Evolutionary conservation across 306 rosid species (phyloP).

Genomic region (Herpetospermum pedunculosum): DNA sequence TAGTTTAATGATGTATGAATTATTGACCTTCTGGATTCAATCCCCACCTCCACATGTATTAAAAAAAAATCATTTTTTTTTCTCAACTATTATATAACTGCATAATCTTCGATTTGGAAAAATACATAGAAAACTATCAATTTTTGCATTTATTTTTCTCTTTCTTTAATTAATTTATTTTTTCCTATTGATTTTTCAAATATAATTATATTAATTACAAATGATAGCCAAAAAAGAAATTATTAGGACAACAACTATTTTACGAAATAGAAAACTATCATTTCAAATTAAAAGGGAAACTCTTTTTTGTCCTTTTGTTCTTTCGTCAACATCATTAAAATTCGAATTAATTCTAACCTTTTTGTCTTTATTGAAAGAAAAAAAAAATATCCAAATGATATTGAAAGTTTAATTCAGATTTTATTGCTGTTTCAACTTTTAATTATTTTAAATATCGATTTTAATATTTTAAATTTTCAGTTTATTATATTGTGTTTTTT

Average conservation of each 20-base stretch:
- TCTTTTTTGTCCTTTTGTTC: background rate
- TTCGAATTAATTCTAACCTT: background rate
- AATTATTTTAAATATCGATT: background rate
- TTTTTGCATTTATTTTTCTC: background rate
- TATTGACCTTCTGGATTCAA: no score
- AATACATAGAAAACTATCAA: background rate
- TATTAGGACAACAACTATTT: background rate
- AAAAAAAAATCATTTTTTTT: no score
- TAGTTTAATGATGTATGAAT: no score
- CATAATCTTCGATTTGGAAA: background rate
- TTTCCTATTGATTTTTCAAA: no score
- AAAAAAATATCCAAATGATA: background rate
- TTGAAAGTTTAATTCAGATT: background rate
- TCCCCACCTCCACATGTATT: no score
- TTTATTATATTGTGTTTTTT: background rate
- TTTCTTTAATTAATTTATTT: background rate
- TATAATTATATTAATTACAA: no score
- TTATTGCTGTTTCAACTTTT: background rate
- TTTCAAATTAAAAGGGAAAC: background rate
- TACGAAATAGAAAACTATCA: background rate
- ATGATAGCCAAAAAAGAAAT: no score
- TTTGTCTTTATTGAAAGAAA: background rate
- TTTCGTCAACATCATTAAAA: background rate
- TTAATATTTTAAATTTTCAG: background rate
- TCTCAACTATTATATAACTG: background rate